Base-by-base conservation (phyloP, 495 filamentous ascomycete genomes). In the Pseudoneurospora amorphoporcata region DNA sequence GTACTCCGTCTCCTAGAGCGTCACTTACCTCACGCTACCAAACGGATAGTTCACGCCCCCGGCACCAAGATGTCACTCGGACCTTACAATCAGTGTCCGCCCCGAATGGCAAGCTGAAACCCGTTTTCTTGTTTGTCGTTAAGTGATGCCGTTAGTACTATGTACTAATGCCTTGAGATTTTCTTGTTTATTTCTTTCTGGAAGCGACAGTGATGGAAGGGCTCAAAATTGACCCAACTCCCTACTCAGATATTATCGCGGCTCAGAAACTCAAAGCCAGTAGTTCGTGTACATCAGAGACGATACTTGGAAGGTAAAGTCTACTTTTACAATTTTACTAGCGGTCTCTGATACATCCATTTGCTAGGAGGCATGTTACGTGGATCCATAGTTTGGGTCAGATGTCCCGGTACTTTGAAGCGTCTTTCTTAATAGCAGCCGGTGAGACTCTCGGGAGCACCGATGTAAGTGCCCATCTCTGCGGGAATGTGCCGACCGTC, bases 391-490 rank as follows among this genome's bases (percentile, higher is more conserved):
- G 75, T 92, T 93, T 76, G 92, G 89, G 43, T 90, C 88, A 19
- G 84, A 84, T 8, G 91, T 92, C 53, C 91, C 91, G n/a, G 92
- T 93, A 0, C 93, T 95, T 8, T 23, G 94, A 97, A 4, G 93
- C 94, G 76, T 94, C 91, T 75, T 97, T 97, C 39, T 87, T 81
- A 73, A 95, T 89, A 68, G 92, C 91, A 5, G 85, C 88, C 8
- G 91, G 89, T 70, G 94, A 90, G 42, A 93, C 91, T 16, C 92
- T 91, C 14, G 88, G 87, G 14, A 90, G 89, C 79, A 97, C 86
- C 35, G 91, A 87, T 5, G 92, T 94, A 69, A 94, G 84, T 0
- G 87, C 89, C 12, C 90, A 92, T 47, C 86, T 84, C 80, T 97
- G 94, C 7, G 92, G 88, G 65, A 83, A 83, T 9, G 83, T 85